Conservation (phyloP, 768 basidiomycete species). For the Infundibulicybe gibba region DNA sequence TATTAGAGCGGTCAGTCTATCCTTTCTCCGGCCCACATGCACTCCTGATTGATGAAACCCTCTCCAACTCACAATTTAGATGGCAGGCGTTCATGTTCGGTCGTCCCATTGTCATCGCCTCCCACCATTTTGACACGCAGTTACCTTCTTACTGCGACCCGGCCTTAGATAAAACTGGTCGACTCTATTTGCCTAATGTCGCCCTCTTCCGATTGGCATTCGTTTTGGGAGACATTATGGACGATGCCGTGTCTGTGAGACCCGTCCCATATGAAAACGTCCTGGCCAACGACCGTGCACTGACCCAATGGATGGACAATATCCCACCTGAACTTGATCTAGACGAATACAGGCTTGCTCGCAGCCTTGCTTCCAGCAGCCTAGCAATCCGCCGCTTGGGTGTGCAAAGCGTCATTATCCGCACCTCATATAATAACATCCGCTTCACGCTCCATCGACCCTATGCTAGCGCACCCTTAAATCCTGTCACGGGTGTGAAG, state of each 20-base stretch:
- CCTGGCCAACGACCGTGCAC: conserved; percentile 64
- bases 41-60: neutral
- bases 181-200: conserved; percentile 71
- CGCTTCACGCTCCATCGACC: conserved; percentile 84
- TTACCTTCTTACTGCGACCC: conserved; percentile 69
- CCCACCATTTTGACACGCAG: conserved; percentile 82
- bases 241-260: conserved; percentile 78
- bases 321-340: conserved; percentile 71
- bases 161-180: conserved; percentile 55
- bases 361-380: conserved; percentile 63
- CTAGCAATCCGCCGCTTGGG: conserved; percentile 61
- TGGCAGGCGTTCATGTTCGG: conserved; percentile 92
- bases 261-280: conserved; percentile 75
- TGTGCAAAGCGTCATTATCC: conserved; percentile 79
- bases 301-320: conserved; percentile 75
- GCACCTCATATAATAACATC: conserved; percentile 75
- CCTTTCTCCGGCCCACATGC: conserved; percentile 5
- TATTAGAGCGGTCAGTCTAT: conserved; percentile 64
- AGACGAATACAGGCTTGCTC: conserved; percentile 72
- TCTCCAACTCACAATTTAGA: conserved; percentile 29
- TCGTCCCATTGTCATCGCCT: conserved; percentile 68
- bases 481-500: conserved; percentile 16
- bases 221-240: conserved; percentile 82
- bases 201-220: conserved; percentile 75
- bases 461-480: conserved; percentile 48